Evolutionary conservation across 2,329 filamentous ascomycete species (phyloP).

Genomic region (Ceratocystis lukuohia): DNA sequence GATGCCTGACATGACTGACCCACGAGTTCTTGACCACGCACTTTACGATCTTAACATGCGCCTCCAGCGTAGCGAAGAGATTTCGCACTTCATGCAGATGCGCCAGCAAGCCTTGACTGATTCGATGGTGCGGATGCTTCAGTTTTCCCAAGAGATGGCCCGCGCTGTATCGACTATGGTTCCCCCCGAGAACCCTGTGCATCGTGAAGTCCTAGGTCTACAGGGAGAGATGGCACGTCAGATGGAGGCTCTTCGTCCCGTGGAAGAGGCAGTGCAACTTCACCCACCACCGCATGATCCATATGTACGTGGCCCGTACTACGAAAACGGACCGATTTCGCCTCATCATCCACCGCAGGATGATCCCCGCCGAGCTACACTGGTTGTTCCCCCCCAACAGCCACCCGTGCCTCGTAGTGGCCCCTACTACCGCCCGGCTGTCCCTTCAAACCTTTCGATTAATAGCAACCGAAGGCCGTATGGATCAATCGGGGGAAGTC

Average conservation of each 20-base stretch:
- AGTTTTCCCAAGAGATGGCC: conserved; percentile 78
- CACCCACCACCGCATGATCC: conserved; percentile 47
- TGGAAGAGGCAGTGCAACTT: conserved; percentile 53
- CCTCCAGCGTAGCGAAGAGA: conserved; percentile 72
- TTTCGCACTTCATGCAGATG: conserved; percentile 60
- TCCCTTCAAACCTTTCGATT: conserved; percentile 68
- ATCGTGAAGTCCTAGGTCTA: conserved; percentile 56
- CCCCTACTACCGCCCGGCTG: conserved; percentile 58
- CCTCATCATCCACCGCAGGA: conserved; percentile 82
- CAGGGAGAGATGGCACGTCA: conserved; percentile 50
- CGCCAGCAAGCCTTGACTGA: conserved; percentile 76
- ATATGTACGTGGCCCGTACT: conserved; percentile 50
- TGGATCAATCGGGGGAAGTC: conserved; percentile 67
- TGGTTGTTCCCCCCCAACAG: conserved; percentile 44
- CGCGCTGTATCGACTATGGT: conserved; percentile 60
- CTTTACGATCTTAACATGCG: conserved; percentile 67
- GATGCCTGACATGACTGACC: conserved; percentile 50
- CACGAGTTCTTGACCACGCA: conserved; percentile 64
- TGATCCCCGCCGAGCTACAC: conserved; percentile 59
- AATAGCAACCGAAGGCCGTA: conserved; percentile 60
- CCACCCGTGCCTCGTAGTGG: conserved; percentile 31
- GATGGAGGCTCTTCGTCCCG: conserved; percentile 40
- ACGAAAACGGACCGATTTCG: conserved; percentile 68
- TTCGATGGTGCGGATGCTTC: conserved; percentile 52
- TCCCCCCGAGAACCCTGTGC: conserved; percentile 60